Percentiles rank a stretch among this genome's conserved stretches.
phyloP scores from a whole-genome alignment of 768 basidiomycete species.

The Neoboletus brunneissimus region DNA sequence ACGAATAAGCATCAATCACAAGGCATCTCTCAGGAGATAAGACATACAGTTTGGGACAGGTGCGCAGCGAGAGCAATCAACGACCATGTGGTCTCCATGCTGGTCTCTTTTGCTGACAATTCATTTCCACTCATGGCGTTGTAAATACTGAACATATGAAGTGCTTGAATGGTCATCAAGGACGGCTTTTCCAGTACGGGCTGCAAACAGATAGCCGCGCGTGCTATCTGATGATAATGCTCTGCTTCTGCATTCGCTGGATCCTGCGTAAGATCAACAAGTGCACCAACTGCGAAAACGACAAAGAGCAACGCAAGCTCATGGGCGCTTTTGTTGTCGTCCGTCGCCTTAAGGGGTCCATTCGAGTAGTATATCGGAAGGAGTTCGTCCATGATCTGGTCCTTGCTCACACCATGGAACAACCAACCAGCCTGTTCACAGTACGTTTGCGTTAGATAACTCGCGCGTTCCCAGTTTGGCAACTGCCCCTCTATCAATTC shows the following conservation, averaged over 20 bases:
- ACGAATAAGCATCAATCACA: constrained; percentile 11
- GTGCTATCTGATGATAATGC: constrained; percentile 63
- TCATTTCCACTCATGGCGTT: constrained; percentile 69
- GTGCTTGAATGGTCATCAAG: constrained; percentile 64
- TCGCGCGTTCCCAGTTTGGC: constrained; percentile 51
- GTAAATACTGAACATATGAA: constrained; percentile 68
- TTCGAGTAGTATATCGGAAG: constrained; percentile 40
- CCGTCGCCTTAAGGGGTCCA: constrained; percentile 18
- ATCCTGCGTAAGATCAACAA: constrained; percentile 37
- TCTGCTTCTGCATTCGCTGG: constrained; percentile 45
- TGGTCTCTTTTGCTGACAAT: constrained; percentile 52
- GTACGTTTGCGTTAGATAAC: constrained; percentile 43
- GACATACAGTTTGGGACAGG: constrained; percentile 60
- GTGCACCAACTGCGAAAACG: constrained; percentile 52
- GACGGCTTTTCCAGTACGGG: constrained; percentile 71
- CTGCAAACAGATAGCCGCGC: constrained; percentile 63
- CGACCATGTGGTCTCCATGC: constrained; percentile 73
- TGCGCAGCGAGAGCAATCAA: constrained; percentile 63
- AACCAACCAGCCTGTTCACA: constrained; percentile 50
- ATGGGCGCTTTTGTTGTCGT: constrained; percentile 45
- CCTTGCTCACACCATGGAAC: constrained; percentile 45
- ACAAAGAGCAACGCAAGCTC: constrained; percentile 49
- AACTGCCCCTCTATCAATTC: constrained; percentile 52
- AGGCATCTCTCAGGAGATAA: not conserved
- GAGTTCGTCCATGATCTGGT: constrained; percentile 45